Evolutionary conservation across 139 green algal genomes (phyloP), one percentile per base, ranked within the genome.

Genomic region (Chlorella sp.): DNA sequence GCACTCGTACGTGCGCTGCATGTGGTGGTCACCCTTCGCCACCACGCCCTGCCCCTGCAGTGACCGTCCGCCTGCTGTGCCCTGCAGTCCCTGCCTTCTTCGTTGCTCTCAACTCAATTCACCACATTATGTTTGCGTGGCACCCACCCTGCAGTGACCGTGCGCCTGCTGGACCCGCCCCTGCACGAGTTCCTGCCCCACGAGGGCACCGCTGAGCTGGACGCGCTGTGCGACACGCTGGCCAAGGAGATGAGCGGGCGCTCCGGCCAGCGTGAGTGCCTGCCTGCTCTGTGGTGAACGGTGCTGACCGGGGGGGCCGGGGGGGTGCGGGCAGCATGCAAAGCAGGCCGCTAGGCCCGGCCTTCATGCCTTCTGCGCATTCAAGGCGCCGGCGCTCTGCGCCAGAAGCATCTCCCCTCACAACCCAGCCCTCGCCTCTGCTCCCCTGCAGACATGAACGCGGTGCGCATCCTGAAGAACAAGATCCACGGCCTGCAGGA

Each of bases 161-260:
- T 98, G 72, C 92, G 96, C 8, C 92, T 98, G 87, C 92, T 98
- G 78, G 96, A 98, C 89, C 96, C 96, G 2, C 96, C 96, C 6
- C 93, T 98, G 87, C 96, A 98, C 88, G 96, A 98, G 93, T 98
- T 98, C 88, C 86, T 98, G 82, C 96, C 96, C 11, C 88, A 96
- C 78, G 92, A 84, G 38, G 91, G 88, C 40, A 87, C 77, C 32
- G 85, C 72, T 0, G 93, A 94, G n/a, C 87, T 96, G 56, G 82
- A 90, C 46, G 76, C 88, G 68, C 86, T 98, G 75, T 93, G 92
- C 83, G 78, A 91, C 30, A 76, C 92, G 56, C 89, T 98, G 26
- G 87, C 90, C 34, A 76, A 48, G 13, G 84, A 95, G 85, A 82
- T 90, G 67, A 75, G 87, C 36, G 84, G 79, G 30, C 38, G 80